phyloP scores from a whole-genome alignment of 257 asterid species.

The Lycium ferocissimum region DNA sequence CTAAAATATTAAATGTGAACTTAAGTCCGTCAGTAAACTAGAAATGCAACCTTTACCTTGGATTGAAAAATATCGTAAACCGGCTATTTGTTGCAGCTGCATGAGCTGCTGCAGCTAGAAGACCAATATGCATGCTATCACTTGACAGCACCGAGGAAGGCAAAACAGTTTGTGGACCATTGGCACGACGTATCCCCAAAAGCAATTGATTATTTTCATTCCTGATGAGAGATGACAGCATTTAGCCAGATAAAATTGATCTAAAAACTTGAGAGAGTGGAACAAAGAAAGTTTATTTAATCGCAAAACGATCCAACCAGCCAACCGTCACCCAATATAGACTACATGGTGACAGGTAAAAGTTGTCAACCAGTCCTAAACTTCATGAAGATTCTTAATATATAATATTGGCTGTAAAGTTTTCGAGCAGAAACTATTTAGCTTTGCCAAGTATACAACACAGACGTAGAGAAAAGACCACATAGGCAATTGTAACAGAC shows the following conservation, averaged over 20 bases:
- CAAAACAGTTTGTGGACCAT: conserved; percentile 83
- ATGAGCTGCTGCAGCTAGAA: conserved; percentile 96
- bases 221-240: conserved; percentile 49
- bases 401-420: neutral
- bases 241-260: conserved; percentile 14
- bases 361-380: neutral
- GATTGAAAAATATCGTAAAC: conserved; percentile 83
- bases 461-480: neutral
- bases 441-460: conserved; percentile 3
- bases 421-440: neutral
- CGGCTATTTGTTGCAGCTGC: conserved; percentile 94
- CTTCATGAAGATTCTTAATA: neutral
- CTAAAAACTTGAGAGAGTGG: neutral
- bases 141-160: conserved; percentile 91
- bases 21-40: conserved; percentile 2
- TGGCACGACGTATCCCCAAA: conserved; percentile 88
- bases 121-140: conserved; percentile 97
- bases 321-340: neutral
- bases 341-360: neutral
- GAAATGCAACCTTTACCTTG: conserved; percentile 56
- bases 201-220: conserved; percentile 82
- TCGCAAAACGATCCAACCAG: neutral
- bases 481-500: neutral
- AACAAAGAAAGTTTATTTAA: neutral
- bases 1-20: conserved; percentile 28